phyloP scores from a whole-genome alignment of 2,329 filamentous ascomycete genomes.

The Hymenoscyphus scutula region DNA sequence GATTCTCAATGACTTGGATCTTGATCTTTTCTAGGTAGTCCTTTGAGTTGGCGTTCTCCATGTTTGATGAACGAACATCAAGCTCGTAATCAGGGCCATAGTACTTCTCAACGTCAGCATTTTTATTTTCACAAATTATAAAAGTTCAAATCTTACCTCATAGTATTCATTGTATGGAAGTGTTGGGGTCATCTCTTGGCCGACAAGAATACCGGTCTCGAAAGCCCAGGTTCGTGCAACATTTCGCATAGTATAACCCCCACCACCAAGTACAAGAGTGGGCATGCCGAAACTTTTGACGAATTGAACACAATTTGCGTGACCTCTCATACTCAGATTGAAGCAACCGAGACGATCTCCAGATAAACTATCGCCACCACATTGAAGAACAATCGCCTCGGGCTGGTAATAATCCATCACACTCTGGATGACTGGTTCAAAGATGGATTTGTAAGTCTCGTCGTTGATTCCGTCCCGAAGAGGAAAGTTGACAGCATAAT shows the following conservation, averaged over 20 bases:
- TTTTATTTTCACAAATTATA: background rate
- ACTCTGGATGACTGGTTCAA: conserved; percentile 81
- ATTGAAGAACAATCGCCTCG: conserved; percentile 91
- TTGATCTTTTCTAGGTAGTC: conserved; percentile 83
- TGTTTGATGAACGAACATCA: conserved; percentile 83
- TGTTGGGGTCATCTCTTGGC: conserved; percentile 75
- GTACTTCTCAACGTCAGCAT: conserved; percentile 54
- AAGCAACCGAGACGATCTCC: conserved; percentile 94
- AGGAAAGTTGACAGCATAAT: conserved; percentile 89
- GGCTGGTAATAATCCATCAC: conserved; percentile 88
- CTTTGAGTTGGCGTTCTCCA: conserved; percentile 85
- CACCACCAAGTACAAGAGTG: conserved; percentile 88
- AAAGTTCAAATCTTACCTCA: conserved; percentile 46
- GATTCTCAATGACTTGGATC: conserved; percentile 77
- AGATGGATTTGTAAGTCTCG: conserved; percentile 83
- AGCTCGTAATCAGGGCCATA: conserved; percentile 90
- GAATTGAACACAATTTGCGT: conserved; percentile 90
- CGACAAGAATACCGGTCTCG: conserved; percentile 87
- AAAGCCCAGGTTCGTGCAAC: conserved; percentile 97
- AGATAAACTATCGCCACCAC: conserved; percentile 90
- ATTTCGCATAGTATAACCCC: conserved; percentile 96
- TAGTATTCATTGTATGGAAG: conserved; percentile 98
- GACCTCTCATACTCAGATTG: conserved; percentile 94
- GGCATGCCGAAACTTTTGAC: conserved; percentile 84
- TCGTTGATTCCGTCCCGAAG: conserved; percentile 91